phyloP scores from a whole-genome alignment of 768 basidiomycete genomes.

The Auriscalpium microsporum region DNA sequence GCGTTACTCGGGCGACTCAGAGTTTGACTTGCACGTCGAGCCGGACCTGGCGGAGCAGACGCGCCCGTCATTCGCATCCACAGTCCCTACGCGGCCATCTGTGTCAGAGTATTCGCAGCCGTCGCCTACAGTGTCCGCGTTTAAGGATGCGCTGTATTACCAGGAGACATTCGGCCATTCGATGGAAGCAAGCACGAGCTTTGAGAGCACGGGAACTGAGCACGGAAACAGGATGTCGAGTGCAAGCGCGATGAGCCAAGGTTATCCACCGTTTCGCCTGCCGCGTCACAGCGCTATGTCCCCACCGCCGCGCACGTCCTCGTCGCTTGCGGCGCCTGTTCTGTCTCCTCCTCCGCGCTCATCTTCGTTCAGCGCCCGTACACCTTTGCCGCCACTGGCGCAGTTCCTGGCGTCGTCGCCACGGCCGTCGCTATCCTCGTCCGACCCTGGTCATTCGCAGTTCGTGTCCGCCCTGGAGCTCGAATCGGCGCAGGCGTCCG shows the following conservation, averaged over 20 bases:
- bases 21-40: slow-evolving; percentile 13
- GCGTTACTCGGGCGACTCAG: slow-evolving; percentile 11
- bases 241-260: background rate
- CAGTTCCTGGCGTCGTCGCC: background rate
- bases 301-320: slow-evolving; percentile 14
- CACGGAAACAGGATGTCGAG: background rate
- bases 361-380: background rate
- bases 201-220: background rate
- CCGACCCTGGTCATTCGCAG: slow-evolving; percentile 16
- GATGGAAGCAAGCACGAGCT: slow-evolving; percentile 11
- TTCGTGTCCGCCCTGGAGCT: slow-evolving; percentile 11
- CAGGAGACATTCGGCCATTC: slow-evolving; percentile 8
- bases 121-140: slow-evolving; percentile 77
- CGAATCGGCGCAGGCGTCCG: background rate
- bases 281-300: slow-evolving; percentile 1
- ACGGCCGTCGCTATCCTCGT: slow-evolving; percentile 8
- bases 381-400: background rate
- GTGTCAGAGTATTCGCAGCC: slow-evolving; percentile 60
- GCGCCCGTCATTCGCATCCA: slow-evolving; percentile 44
- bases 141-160: slow-evolving; percentile 49
- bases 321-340: slow-evolving; percentile 11
- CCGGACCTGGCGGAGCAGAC: slow-evolving; percentile 23
- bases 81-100: slow-evolving; percentile 41
- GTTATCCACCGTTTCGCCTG: background rate
- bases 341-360: slow-evolving; percentile 13